These are phyloP conservation scores for Termitomyces sp. DNA, from an alignment of 768 basidiomycete species.

Conservation along the genomic window DNA sequence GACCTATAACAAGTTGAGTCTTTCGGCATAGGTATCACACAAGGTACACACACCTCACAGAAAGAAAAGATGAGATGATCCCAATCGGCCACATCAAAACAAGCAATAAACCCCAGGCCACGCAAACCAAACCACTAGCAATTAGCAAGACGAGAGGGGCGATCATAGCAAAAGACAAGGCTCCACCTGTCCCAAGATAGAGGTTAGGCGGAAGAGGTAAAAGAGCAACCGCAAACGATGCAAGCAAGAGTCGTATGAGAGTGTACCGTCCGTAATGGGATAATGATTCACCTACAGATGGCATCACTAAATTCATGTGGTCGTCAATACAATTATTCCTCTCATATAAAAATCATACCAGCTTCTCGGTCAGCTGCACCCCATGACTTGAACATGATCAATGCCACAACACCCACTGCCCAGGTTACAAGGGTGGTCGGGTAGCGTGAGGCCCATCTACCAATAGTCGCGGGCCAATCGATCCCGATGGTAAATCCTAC, in stretches of 20 bases:
- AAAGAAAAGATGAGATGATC: constrained; percentile 22
- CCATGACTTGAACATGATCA: constrained; percentile 54
- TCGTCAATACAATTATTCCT: not conserved
- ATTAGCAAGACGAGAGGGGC: constrained; percentile 53
- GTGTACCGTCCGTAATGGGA: constrained; percentile 29
- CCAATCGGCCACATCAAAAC: constrained; percentile 42
- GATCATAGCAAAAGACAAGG: constrained; percentile 40
- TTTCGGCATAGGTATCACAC: not conserved
- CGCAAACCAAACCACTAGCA: constrained; percentile 57
- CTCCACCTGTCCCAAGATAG: constrained; percentile 57
- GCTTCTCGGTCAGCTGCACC: constrained; percentile 23
- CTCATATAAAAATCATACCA: constrained; percentile 11
- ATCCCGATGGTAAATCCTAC: constrained; percentile 44
- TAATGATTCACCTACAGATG: constrained; percentile 46
- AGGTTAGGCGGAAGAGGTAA: constrained; percentile 51
- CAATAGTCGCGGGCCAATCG: constrained; percentile 68
- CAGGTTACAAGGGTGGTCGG: constrained; percentile 67
- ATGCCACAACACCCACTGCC: constrained; percentile 62
- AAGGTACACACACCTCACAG: constrained; percentile 27
- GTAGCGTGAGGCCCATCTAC: constrained; percentile 69
- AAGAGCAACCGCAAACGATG: constrained; percentile 40
- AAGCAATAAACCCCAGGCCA: constrained; percentile 51
- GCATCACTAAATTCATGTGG: constrained; percentile 29
- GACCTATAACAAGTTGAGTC: not conserved
- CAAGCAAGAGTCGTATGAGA: constrained; percentile 36